Percentiles rank a stretch among this genome's conserved stretches.
Evolutionary conservation across 2,329 filamentous ascomycete genomes (phyloP).

Genomic region (Fusarium algeriense): DNA sequence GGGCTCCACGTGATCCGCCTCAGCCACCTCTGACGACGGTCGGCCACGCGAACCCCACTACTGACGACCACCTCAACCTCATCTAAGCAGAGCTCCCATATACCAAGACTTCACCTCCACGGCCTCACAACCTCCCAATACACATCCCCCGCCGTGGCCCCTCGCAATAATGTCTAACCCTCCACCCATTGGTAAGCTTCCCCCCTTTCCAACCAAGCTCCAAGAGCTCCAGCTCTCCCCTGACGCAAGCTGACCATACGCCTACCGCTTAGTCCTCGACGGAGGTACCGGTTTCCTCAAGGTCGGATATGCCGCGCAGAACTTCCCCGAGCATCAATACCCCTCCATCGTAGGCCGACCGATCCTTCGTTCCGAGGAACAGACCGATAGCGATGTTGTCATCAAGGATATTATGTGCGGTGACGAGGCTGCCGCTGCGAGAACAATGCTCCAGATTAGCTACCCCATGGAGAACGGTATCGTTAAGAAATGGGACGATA

Average conservation of each 20-base stretch:
- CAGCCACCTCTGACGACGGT: conserved; percentile 55
- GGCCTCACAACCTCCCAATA: conserved; percentile 32
- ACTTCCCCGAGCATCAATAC: conserved; percentile 99
- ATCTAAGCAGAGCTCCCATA: conserved; percentile 46
- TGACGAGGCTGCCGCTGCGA: conserved; percentile 94
- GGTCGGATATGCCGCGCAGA: conserved; percentile 98
- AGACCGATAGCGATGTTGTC: conserved; percentile 70
- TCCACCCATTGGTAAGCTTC: conserved; percentile 66
- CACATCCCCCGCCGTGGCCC: conserved; percentile 30
- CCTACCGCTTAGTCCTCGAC: conserved; percentile 82
- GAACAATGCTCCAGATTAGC: conserved; percentile 97
- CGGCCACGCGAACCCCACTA: conserved; percentile 52
- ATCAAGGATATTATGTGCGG: conserved; percentile 99
- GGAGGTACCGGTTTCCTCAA: conserved; percentile 99
- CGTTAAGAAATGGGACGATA: conserved; percentile 99
- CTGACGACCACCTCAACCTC: conserved; percentile 49
- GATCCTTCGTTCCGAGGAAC: conserved; percentile 96
- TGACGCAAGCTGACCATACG: conserved; percentile 43
- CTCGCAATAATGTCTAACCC: conserved; percentile 62
- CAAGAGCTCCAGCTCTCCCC: conserved; percentile 24
- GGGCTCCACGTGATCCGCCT: conserved; percentile 55
- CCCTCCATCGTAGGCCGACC: conserved; percentile 98
- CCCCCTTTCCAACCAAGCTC: conserved; percentile 26
- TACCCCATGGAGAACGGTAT: conserved; percentile 99
- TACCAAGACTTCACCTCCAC: conserved; percentile 42